Conservation (phyloP, 1,284 basidiomycete species). For the Puccinia hordei region DNA sequence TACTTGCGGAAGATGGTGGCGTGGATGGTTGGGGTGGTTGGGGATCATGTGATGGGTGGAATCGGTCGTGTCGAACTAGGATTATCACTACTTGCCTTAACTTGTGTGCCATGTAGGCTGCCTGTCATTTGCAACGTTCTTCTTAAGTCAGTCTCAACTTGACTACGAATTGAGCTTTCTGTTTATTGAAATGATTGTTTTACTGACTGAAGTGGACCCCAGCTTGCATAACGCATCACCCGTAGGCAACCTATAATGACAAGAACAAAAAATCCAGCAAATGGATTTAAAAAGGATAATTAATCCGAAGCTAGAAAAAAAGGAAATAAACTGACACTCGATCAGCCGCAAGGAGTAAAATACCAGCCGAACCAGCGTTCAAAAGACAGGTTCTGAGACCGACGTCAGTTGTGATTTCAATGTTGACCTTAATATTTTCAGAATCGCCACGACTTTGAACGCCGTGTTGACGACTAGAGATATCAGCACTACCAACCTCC, state of each 20-base stretch:
- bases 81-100: conserved; percentile 21
- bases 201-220: conserved; percentile 28
- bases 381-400: conserved; percentile 19
- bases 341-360: conserved; percentile 38
- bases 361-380: neutral
- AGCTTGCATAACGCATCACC: conserved; percentile 46
- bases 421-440: conserved; percentile 1
- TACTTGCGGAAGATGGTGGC: neutral
- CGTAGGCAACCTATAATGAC: conserved; percentile 29
- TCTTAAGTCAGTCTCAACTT: neutral
- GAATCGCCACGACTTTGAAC: neutral
- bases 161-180: neutral
- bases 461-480: neutral
- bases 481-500: conserved; percentile 26
- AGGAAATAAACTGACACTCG: conserved; percentile 24
- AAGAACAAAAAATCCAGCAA: neutral
- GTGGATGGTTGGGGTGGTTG: neutral
- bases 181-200: neutral
- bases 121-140: neutral
- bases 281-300: neutral
- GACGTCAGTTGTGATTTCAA: conserved; percentile 33
- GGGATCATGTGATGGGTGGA: conserved; percentile 15
- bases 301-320: neutral
- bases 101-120: conserved; percentile 30
- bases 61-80: conserved; percentile 31